Evolutionary conservation across 805 yeast species (phyloP).

Genomic region (Wickerhamomyces bisporus): DNA sequence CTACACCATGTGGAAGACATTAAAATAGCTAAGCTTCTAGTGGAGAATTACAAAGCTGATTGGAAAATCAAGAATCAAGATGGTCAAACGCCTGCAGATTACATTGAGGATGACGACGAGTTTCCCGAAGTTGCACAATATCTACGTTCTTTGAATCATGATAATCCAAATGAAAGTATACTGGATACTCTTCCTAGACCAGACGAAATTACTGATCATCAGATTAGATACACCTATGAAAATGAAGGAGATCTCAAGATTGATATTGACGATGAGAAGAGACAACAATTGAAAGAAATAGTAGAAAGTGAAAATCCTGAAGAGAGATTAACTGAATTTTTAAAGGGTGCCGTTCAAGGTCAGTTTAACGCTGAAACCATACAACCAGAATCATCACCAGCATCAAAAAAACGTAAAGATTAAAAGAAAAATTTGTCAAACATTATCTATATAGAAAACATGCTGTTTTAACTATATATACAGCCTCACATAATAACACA

Average conservation of each 20-base stretch:
- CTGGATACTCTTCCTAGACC: constrained; percentile 17
- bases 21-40: constrained; percentile 55
- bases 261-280: constrained; percentile 48
- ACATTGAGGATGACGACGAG: constrained; percentile 80
- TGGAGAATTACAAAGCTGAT: constrained; percentile 69
- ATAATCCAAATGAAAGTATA: constrained; percentile 21
- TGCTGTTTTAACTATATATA: neutral
- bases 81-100: constrained; percentile 68
- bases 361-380: constrained; percentile 30
- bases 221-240: constrained; percentile 54
- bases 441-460: neutral
- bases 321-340: constrained; percentile 63
- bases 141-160: constrained; percentile 38
- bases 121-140: constrained; percentile 72
- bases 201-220: constrained; percentile 31
- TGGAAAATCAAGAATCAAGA: constrained; percentile 59
- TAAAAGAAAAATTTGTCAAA: constrained; percentile 1
- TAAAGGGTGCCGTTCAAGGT: constrained; percentile 59
- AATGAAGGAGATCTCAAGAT: constrained; percentile 36
- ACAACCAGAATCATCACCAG: constrained; percentile 20
- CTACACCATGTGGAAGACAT: constrained; percentile 82
- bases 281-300: constrained; percentile 62
- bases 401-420: constrained; percentile 32
- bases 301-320: constrained; percentile 79
- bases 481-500: constrained; percentile 20